phyloP scores from a whole-genome alignment of 1,284 basidiomycete species.

The Inonotus hispidus region DNA sequence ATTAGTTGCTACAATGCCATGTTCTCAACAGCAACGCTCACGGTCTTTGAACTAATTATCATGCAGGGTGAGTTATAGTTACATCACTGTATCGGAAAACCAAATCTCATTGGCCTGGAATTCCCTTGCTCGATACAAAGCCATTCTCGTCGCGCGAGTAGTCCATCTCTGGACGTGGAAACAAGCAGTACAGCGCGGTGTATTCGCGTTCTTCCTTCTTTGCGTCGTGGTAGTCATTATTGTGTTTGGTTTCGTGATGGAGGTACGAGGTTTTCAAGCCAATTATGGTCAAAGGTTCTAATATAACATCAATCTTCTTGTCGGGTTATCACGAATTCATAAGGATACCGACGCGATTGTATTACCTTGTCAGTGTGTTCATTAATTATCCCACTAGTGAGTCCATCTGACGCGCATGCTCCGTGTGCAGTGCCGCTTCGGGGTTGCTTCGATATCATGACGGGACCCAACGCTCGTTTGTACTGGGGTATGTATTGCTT shows the following conservation, averaged over 20 bases:
- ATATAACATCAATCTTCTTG: neutral
- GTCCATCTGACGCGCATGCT: neutral
- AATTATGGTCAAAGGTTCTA: no score
- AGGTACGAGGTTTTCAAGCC: neutral
- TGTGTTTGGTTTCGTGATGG: constrained; percentile 15
- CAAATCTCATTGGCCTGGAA: no score
- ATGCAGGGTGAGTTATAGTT: constrained; percentile 10
- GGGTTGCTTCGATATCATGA: constrained; percentile 15
- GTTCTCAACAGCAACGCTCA: constrained; percentile 9
- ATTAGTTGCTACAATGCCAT: constrained; percentile 9
- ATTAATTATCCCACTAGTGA: neutral
- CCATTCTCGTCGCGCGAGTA: constrained; percentile 13
- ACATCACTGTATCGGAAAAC: no score
- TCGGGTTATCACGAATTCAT: neutral
- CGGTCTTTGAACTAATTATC: constrained; percentile 13
- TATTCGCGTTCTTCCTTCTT: constrained; percentile 3
- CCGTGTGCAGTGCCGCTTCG: constrained; percentile 6
- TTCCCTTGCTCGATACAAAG: no score
- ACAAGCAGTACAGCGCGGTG: constrained; percentile 1
- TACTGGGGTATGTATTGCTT: constrained; percentile 13
- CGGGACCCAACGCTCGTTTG: constrained; percentile 9
- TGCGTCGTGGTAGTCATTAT: constrained; percentile 2
- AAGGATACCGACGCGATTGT: constrained; percentile 12
- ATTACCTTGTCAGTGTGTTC: constrained; percentile 3
- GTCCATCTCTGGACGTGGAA: constrained; percentile 15